Conservation (phyloP, 139 green algal genomes). For the Edaphochlamys debaryana region DNA sequence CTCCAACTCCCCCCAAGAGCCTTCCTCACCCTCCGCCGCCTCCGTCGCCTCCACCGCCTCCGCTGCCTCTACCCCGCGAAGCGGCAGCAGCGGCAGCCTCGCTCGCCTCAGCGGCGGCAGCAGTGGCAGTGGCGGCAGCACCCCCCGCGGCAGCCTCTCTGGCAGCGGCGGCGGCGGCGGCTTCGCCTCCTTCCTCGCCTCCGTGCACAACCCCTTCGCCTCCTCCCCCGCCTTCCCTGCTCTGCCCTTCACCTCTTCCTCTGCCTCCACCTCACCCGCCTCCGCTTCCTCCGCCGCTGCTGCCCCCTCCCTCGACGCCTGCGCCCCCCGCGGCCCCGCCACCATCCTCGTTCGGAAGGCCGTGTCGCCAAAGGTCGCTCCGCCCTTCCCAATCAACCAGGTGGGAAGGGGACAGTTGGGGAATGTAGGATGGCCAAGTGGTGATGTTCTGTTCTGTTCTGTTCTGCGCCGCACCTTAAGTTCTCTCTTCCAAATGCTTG, state of each 20-base stretch:
- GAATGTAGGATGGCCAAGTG: too few species aligned
- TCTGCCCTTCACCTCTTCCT: neutral
- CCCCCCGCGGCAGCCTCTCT: too few species aligned
- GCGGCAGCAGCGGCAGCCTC: neutral
- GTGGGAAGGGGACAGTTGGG: too few species aligned
- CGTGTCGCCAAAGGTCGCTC: constrained; percentile 22
- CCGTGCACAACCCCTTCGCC: constrained; percentile 33
- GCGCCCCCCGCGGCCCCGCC: neutral
- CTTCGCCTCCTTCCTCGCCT: neutral
- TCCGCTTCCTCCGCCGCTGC: too few species aligned
- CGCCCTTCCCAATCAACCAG: constrained; percentile 41
- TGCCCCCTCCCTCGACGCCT: too few species aligned
- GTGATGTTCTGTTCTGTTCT: too few species aligned
- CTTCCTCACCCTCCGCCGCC: neutral
- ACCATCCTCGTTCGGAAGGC: constrained; percentile 21
- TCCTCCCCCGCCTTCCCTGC: neutral
- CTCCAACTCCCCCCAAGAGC: neutral
- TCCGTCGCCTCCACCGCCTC: neutral
- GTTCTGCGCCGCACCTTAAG: too few species aligned
- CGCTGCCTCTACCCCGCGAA: neutral
- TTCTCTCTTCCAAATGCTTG: too few species aligned
- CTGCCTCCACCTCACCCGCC: neutral
- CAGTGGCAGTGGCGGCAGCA: neutral
- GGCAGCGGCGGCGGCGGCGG: neutral
- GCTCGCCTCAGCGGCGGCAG: neutral